Base-by-base conservation (phyloP, 2,329 filamentous ascomycete species). In the Pleoardoris graminearum region DNA sequence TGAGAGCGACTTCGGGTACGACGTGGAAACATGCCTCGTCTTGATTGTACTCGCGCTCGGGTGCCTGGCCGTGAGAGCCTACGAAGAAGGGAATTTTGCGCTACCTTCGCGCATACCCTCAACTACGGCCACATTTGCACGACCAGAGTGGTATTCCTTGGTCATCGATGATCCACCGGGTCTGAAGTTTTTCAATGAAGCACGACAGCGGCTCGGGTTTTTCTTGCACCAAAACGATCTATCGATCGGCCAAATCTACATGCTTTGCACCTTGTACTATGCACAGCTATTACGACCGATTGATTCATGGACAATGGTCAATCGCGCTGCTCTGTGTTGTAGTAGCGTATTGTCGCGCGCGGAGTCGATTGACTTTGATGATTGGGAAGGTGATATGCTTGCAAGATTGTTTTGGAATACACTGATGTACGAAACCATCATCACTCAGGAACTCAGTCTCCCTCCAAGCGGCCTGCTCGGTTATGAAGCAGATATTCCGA, bases 331-430 rank as follows among this genome's bases (percentile, higher is more conserved):
- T 0, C 70, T 77, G 3, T 80, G 78, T 54, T 82, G 80, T 59
- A 72, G 80, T 14, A 71, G 66, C 36, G 70, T 76, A n/a, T 60
- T 81, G 45, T 79, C 77, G 29, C 78, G 79, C 62, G 75, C 65
- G 32, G 72, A 62, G 30, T 52, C 59, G 4, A 54, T 70, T 23
- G 75, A 77, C 71, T 80, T 72, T 48, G 76, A 82, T 50, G 68
- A 77, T 25, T 83, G 80, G 80, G 77, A 80, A 53, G 77, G 78
- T 4, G 80, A 83, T 61, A 82, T 83, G 79, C 77, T 82, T 53
- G 80, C 79, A 2, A 72, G 80, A 16, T 72, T 82, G 1, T 83
- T 81, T 56, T 83, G 80, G 80, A 81, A 78, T 51, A 79, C 78
- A 14, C 69, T 82, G 38, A 81, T 82, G 79, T 80, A 81, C 57